These are phyloP conservation scores for Thermothielavioides terrestris DNA, from an alignment of 495 filamentous ascomycete species.

Conservation along the genomic window DNA sequence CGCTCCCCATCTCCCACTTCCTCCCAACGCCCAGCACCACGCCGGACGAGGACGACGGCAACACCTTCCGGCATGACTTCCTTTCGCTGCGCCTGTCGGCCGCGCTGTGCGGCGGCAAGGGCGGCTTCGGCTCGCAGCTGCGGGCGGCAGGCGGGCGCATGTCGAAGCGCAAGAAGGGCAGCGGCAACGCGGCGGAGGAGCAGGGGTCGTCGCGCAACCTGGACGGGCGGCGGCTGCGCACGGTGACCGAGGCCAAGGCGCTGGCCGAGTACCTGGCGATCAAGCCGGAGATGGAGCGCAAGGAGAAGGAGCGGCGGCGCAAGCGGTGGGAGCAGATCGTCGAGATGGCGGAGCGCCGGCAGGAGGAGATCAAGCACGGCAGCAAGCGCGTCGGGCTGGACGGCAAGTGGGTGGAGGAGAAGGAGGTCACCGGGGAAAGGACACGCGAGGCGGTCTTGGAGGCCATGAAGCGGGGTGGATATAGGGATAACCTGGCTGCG, in stretches of 20 bases:
- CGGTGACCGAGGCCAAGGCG: conserved; percentile 88
- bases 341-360: conserved; percentile 66
- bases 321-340: conserved; percentile 79
- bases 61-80: conserved; percentile 40
- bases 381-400: conserved; percentile 59
- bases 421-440: conserved; percentile 74
- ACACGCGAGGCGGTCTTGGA: conserved; percentile 73
- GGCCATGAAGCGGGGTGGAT: conserved; percentile 62
- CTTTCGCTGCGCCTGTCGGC: conserved; percentile 72
- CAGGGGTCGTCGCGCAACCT: conserved; percentile 87
- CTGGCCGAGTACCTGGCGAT: conserved; percentile 90
- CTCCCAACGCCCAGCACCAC: conserved; percentile 27
- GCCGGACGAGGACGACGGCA: conserved; percentile 19
- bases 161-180: conserved; percentile 83
- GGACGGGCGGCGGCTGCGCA: conserved; percentile 82
- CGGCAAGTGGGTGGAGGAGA: conserved; percentile 88
- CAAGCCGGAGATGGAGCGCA: conserved; percentile 93
- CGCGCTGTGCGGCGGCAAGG: conserved; percentile 80
- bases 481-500: conserved; percentile 39
- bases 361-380: conserved; percentile 68
- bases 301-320: conserved; percentile 75
- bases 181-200: conserved; percentile 52
- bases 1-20: conserved; percentile 43
- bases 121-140: conserved; percentile 94
- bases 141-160: conserved; percentile 96